Conservation (phyloP, 139 green algal species). For the Chlorella ohadii region DNA sequence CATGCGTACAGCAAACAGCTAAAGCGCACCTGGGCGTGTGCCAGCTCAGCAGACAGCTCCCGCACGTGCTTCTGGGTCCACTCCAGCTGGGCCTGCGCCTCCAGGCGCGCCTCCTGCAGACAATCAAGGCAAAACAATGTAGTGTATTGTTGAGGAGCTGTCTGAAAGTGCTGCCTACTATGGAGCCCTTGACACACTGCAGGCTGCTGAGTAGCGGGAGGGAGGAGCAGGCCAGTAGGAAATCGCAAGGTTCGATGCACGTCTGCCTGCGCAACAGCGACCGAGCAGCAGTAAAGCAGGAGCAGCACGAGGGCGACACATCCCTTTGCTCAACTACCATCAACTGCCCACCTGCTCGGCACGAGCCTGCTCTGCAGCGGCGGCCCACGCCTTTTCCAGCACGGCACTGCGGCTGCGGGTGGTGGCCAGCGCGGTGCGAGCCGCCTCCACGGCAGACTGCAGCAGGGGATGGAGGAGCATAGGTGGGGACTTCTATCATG, state of each 20-base stretch:
- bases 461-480: neutral
- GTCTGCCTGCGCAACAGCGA: too few species aligned
- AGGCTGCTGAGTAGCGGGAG: too few species aligned
- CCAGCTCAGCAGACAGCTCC: neutral
- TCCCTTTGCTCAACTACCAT: too few species aligned
- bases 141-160: too few species aligned
- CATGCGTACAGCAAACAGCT: too few species aligned
- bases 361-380: neutral
- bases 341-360: neutral
- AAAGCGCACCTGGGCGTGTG: neutral
- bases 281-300: too few species aligned
- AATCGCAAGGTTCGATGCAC: too few species aligned
- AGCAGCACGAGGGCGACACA: too few species aligned
- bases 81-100: slow-evolving; percentile 4
- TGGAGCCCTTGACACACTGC: too few species aligned
- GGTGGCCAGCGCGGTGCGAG: neutral
- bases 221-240: too few species aligned
- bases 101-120: slow-evolving; percentile 11
- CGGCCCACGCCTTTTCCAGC: slow-evolving; percentile 1
- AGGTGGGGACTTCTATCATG: too few species aligned
- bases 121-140: neutral
- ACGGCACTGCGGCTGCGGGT: neutral
- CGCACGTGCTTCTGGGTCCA: slow-evolving; percentile 3
- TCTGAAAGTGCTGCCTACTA: too few species aligned
- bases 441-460: neutral